Evolutionary conservation across 139 green algal genomes (phyloP), one percentile per base, ranked within the genome.

Genomic region (Dunaliella primolecta): DNA sequence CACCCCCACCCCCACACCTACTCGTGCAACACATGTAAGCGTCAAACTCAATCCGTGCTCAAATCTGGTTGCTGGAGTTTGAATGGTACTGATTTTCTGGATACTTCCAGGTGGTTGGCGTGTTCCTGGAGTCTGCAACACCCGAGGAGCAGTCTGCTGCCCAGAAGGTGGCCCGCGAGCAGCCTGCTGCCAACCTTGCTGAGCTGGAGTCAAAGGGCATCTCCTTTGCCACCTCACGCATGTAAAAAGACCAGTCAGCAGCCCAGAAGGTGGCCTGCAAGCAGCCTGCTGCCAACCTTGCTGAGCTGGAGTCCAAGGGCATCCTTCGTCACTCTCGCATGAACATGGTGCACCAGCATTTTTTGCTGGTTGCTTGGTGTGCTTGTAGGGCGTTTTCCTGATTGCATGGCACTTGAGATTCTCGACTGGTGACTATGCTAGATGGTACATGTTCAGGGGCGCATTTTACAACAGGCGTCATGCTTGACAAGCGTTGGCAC

Each of bases 91-190:
- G 23, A 32, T n/a, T 80, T n/a, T n/a, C n/a, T n/a, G n/a, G n/a
- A n/a, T n/a, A n/a, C n/a, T 1, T 56, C 24, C 35, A 86, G 83
- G 83, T 82, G 31, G 36, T 78, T 55, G 83, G 74, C 11, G 75
- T 76, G 21, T 82, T 86, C 83, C 38, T 86, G 2, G 83, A 82
- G 37, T 46, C 23, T 36, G 74, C 36, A 37, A 82, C 24, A 3
- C 27, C 70, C 2, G 82, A 85, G 35, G 38, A 85, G 57, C 2
- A 38, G 3, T 70, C 82, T 2, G 72, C n/a, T 57, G 70, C 70
- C n/a, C 37, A 82, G 83, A 75, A 80, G 56, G 76, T 90, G 75
- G 83, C 86, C 86, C 2, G 34, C 78, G 37, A 85, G 75, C 87
- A 36, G 81, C 87, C 57, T 81, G 35, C 35, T 72, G 80, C 55